Base-by-base conservation (phyloP, 208 protist species). In the Crithidia expoeki region DNA sequence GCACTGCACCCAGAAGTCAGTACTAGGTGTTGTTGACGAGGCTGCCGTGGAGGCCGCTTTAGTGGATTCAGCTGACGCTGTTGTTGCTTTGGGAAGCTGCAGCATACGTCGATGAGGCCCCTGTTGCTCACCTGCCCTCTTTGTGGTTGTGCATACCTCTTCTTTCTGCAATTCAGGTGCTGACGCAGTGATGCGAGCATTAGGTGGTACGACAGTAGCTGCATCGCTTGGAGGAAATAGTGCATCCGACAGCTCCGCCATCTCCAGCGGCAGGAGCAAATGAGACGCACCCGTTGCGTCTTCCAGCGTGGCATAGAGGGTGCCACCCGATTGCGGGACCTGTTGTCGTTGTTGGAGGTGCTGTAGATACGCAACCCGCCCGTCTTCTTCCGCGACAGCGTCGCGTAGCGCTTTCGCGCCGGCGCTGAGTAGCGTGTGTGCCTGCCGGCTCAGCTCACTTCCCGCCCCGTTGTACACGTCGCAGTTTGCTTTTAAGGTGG, bases 401-500 rank as follows among this genome's bases (percentile, higher is more conserved):
- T 94, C 85, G 23, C 88, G 79, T 44, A 86, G 56, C 21, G 74
- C 62, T 33, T 74, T 71, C 30, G 79, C 49, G 6, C 83, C 80
- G 40, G 61, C 21, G n/a, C 62, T 73, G 19, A 88, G 72, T 36
- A 94, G 44, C 59, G 73, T 36, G 4, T 70, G 55, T 21, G 83
- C 84, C 50, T 72, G 65, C 19, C 34, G 42, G 27, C 72, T 74
- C 47, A 91, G 57, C 17, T 67, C 59, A 51, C 73, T 81, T 16
- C 78, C 80, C 6, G 60, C 66, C 0, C 85, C 85, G 76, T 94
- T 94, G 79, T 82, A 91, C 9, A 21, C 19, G 33, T 77, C 74
- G 53, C 76, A 89, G 77, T 94, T 94, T 3, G 55, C 25, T 38
- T 79, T 80, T 59, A 94, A 53, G n/a, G 79, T 68, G 14, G 72